Evolutionary conservation across 2,329 filamentous ascomycete genomes (phyloP).

Genomic region (Aureobasidium lini): DNA sequence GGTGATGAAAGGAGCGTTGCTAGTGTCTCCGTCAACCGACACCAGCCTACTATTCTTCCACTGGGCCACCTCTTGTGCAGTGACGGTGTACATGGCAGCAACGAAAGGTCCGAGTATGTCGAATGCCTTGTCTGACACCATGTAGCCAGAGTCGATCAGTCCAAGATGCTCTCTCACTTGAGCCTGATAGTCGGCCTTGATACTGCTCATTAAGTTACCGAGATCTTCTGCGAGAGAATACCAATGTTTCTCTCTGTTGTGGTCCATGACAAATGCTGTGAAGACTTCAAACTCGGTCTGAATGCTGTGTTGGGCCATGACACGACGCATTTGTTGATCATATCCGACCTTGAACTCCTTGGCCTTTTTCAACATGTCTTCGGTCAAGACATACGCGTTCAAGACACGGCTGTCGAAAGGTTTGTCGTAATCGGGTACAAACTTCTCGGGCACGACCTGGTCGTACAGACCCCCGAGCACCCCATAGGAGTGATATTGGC

Average conservation of each 20-base stretch:
- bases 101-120: slow-evolving; percentile 62
- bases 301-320: slow-evolving; percentile 82
- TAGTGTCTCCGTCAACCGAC: slow-evolving; percentile 31
- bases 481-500: slow-evolving; percentile 58
- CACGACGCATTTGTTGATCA: slow-evolving; percentile 64
- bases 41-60: slow-evolving; percentile 46
- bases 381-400: slow-evolving; percentile 46
- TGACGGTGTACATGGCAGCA: slow-evolving; percentile 82
- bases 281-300: slow-evolving; percentile 86
- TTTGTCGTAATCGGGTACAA: slow-evolving; percentile 62
- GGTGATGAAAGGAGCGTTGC: slow-evolving; percentile 71
- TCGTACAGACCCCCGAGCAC: slow-evolving; percentile 81
- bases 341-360: slow-evolving; percentile 66
- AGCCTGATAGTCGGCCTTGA: slow-evolving; percentile 63
- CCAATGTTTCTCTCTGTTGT: slow-evolving; percentile 62
- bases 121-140: slow-evolving; percentile 34
- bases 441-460: slow-evolving; percentile 60
- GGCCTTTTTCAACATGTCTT: slow-evolving; percentile 51
- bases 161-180: slow-evolving; percentile 60
- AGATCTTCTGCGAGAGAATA: slow-evolving; percentile 87
- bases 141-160: slow-evolving; percentile 31
- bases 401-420: slow-evolving; percentile 73
- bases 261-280: slow-evolving; percentile 74
- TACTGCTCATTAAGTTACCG: slow-evolving; percentile 54
- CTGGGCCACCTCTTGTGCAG: slow-evolving; percentile 58